Percentiles rank a stretch among this genome's conserved stretches.
These are phyloP conservation scores for Zygotorulaspora sp. DNA, from an alignment of 805 yeast species.

Conservation along the genomic window DNA sequence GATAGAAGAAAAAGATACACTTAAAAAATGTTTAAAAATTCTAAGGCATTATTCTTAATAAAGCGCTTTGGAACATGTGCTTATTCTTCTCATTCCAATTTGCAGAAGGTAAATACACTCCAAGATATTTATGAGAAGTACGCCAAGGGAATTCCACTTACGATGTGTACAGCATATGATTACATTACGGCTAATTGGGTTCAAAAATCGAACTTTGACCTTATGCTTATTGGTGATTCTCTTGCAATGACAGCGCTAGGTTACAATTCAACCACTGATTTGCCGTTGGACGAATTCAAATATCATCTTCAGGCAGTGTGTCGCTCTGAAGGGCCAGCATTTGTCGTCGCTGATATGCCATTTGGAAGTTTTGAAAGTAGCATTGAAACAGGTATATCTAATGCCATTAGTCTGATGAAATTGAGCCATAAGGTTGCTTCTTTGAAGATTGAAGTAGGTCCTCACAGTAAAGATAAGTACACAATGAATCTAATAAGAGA, in stretches of 20 bases:
- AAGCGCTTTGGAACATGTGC: conserved; percentile 1
- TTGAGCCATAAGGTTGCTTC: conserved; percentile 27
- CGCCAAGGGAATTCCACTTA: conserved; percentile 37
- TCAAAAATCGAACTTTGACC: conserved; percentile 60
- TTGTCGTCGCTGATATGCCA: conserved; percentile 80
- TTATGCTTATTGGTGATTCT: conserved; percentile 84
- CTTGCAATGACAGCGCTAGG: conserved; percentile 91
- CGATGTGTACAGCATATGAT: conserved; percentile 83
- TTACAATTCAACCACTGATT: conserved; percentile 65
- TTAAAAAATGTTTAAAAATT: too few relatives aligned
- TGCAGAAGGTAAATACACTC: conserved; percentile 22
- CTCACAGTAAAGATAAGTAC: conserved; percentile 37
- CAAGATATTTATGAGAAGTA: conserved; percentile 39
- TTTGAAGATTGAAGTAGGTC: conserved; percentile 75
- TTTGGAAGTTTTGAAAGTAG: conserved; percentile 79
- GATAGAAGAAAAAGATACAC: too few relatives aligned
- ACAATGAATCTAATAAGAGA: conserved; percentile 49
- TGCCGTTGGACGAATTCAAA: conserved; percentile 73
- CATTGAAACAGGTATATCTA: conserved; percentile 59
- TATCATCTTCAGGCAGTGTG: conserved; percentile 72
- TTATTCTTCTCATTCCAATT: conserved; percentile 11
- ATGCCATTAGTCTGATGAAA: conserved; percentile 49
- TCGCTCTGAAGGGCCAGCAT: conserved; percentile 61
- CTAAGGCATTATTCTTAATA: neutral
- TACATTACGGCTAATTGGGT: conserved; percentile 71